Conservation (phyloP, 768 basidiomycete genomes). For the Lanmaoa pseudosensibilis region DNA sequence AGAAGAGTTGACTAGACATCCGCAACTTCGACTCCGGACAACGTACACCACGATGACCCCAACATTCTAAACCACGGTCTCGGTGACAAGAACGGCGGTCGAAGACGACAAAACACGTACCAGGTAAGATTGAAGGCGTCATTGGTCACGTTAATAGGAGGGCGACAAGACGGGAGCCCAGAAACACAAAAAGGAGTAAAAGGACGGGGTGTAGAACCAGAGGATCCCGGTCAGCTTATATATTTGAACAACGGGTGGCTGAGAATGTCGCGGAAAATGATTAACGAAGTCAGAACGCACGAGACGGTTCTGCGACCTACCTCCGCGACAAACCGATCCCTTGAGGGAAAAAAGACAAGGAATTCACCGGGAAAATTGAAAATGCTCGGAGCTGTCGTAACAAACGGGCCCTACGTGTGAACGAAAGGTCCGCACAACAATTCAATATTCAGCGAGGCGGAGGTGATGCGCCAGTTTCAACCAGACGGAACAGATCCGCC, state of each 20-base stretch:
- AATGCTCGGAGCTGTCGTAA: conserved; percentile 14
- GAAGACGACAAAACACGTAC: conserved; percentile 14
- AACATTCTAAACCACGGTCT: conserved; percentile 58
- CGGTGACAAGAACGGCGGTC: neutral
- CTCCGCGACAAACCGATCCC: conserved; percentile 2
- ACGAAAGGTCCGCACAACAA: neutral
- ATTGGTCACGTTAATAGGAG: conserved; percentile 17
- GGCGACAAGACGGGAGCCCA: neutral
- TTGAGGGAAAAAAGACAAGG: neutral
- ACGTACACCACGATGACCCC: conserved; percentile 70
- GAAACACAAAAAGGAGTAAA: neutral
- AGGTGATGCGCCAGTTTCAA: conserved; percentile 1
- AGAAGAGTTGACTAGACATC: conserved; percentile 16
- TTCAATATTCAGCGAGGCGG: neutral
- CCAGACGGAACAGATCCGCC: neutral
- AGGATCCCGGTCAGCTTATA: conserved; percentile 21
- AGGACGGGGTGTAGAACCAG: neutral
- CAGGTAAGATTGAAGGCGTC: conserved; percentile 27
- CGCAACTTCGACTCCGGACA: conserved; percentile 31
- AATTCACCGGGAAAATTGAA: neutral
- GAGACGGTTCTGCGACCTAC: neutral
- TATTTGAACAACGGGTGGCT: conserved; percentile 24
- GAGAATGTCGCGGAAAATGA: conserved; percentile 13
- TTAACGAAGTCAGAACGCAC: conserved; percentile 5
- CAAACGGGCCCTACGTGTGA: conserved; percentile 1